Evolutionary conservation across 164 flowering plant genomes (phyloP).

Genomic region (Nymphaea thermarum): DNA sequence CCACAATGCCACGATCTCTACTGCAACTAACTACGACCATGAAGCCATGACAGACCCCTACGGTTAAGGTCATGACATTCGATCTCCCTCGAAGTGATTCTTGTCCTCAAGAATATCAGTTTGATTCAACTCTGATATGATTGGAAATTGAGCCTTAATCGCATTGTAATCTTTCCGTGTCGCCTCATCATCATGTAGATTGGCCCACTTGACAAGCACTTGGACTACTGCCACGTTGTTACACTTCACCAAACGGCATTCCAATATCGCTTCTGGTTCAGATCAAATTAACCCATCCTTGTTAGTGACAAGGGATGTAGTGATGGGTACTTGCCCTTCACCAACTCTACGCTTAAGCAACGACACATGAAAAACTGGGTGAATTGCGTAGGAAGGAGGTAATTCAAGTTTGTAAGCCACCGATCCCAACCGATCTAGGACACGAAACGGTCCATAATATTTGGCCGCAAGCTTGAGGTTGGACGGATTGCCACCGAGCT

Average conservation of each 20-base stretch:
- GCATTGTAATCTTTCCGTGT: neutral
- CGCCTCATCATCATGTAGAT: neutral
- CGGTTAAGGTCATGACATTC: too few relatives aligned
- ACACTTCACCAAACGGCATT: neutral
- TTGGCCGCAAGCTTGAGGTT: neutral
- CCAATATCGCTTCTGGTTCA: neutral
- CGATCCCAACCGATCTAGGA: neutral
- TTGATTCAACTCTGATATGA: too few relatives aligned
- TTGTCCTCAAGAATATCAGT: too few relatives aligned
- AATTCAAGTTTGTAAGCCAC: constrained; percentile 1
- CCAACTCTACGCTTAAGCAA: neutral
- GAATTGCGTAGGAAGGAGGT: neutral
- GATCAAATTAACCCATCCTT: neutral
- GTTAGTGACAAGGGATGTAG: too few relatives aligned
- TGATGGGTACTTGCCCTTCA: too few relatives aligned
- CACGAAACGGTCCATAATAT: neutral
- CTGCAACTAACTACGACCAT: too few relatives aligned
- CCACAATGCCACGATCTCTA: too few relatives aligned
- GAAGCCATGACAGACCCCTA: too few relatives aligned
- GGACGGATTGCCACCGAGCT: neutral
- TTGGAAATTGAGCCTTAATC: too few relatives aligned
- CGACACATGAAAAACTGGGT: constrained; percentile 1
- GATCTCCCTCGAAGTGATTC: too few relatives aligned
- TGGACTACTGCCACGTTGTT: neutral
- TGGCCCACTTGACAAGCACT: neutral